phyloP scores from a whole-genome alignment of 192 early-diverging fungal genomes.

The Coemansia sp. region DNA sequence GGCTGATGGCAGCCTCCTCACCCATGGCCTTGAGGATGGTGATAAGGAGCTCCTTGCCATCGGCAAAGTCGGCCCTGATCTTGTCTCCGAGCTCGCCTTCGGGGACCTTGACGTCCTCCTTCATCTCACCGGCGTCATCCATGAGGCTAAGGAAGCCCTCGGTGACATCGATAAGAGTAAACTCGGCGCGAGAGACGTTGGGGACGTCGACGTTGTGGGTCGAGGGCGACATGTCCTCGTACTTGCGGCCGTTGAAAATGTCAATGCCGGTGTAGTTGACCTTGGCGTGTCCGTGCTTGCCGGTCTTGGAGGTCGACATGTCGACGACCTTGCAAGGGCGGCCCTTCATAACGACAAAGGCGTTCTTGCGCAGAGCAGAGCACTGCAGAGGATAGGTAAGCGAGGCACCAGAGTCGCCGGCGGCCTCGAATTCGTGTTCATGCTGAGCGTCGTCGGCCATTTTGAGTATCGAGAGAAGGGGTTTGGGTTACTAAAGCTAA shows the following conservation, averaged over 20 bases:
- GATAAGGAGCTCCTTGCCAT: conserved; percentile 77
- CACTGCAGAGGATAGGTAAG: conserved; percentile 96
- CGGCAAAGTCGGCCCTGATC: conserved; percentile 70
- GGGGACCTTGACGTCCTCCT: conserved; percentile 95
- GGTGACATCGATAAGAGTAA: conserved; percentile 77
- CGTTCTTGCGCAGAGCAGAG: conserved; percentile 98
- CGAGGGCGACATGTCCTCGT: conserved; percentile 97
- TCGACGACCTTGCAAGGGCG: conserved; percentile 99
- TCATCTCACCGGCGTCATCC: conserved; percentile 74
- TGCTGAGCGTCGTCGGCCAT: conserved; percentile 62
- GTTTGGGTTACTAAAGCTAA: conserved; percentile 1
- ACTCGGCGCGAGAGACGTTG: conserved; percentile 86
- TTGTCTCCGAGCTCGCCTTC: conserved; percentile 75
- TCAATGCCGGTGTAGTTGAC: conserved; percentile 91
- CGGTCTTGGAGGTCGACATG: conserved; percentile 99
- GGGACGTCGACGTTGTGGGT: conserved; percentile 99
- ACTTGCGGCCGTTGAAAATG: conserved; percentile 97
- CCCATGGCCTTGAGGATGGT: conserved; percentile 88
- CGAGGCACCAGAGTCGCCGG: conserved; percentile 77
- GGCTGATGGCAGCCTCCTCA: conserved; percentile 79
- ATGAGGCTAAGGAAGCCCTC: conserved; percentile 91
- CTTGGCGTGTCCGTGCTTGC: conserved; percentile 99
- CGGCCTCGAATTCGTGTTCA: conserved; percentile 70
- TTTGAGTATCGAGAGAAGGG: conserved; percentile 12
- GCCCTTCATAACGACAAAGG: conserved; percentile 94